Base-by-base conservation (phyloP, 345 rosid species). In the Bretschneidera sinensis region DNA sequence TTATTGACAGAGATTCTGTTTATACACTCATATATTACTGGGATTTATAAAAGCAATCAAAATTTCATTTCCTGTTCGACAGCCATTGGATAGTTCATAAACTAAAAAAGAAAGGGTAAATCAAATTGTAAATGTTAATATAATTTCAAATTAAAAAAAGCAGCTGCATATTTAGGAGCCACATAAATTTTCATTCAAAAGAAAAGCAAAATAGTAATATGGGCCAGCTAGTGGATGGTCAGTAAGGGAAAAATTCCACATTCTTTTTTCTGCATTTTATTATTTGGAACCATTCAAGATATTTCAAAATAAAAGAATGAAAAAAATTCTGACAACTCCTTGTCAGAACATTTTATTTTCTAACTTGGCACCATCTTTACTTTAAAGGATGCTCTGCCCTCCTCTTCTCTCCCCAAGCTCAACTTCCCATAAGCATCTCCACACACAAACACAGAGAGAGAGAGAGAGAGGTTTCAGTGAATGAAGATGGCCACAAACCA, bases 361-460 rank as follows among this genome's bases (percentile, higher is more conserved):
- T 61, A 53, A 54, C 54, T 70, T 77, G 74, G 70, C 72, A 45
- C 60, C 79, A 63, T 74, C 67, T 48, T 55, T 66, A 52, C 78
- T 80, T 74, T 74, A 80, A 74, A 72, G 53, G 71, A 72, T 74
- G 76, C 71, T 52, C 78, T 73, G 59, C 70, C 56, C 48, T 61
- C 33, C 55, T 60, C 51, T 33, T 62, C 64, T 22, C 53, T 54
- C 73, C 48, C 59, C 61, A 70, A 70, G 65, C 71, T 57, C 74
- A 50, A n/a, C 35, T n/a, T 64, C 57, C 74, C 60, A 65, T 31
- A 59, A 62, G 60, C 75, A 65, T 64, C 55, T 49, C 58, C 62
- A 55, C 5, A 48, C 60, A 67, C 25, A 61, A 18, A 69, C 21
- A 67, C 54, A 65, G 24, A 68, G 43, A 17, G 10, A 48, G 51